A percentile compares a stretch with the other conserved stretches of the same genome.
These are phyloP conservation scores for Penicillium simplicissimum DNA, from an alignment of 495 filamentous ascomycete genomes.

Conservation along the genomic window DNA sequence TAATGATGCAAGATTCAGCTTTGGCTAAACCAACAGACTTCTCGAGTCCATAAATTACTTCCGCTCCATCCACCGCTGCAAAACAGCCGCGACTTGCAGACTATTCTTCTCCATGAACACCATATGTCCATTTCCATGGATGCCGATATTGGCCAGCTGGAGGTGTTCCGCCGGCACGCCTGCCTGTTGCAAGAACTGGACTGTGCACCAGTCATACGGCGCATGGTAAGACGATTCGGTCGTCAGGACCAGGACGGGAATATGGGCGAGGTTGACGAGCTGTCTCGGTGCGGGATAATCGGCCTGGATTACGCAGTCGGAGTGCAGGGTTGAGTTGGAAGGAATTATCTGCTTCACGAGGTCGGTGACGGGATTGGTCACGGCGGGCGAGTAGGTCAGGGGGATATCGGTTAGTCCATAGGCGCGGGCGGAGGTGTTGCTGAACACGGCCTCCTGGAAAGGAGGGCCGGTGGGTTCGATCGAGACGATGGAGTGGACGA, in stretches of 20 bases:
- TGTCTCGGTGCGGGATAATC: slow-evolving; percentile 43
- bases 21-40: background rate
- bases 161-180: slow-evolving; percentile 49
- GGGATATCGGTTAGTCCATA: slow-evolving; percentile 53
- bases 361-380: slow-evolving; percentile 29
- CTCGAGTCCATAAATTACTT: background rate
- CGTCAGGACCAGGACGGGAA: slow-evolving; percentile 52
- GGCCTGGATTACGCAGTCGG: slow-evolving; percentile 47
- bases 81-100: slow-evolving; percentile 42
- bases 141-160: slow-evolving; percentile 45
- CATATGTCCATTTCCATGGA: slow-evolving; percentile 61
- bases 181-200: slow-evolving; percentile 55
- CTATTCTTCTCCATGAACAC: slow-evolving; percentile 63
- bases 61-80: slow-evolving; percentile 44
- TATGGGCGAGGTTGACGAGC: slow-evolving; percentile 48
- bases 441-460: slow-evolving; percentile 38
- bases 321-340: slow-evolving; percentile 20
- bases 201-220: slow-evolving; percentile 58
- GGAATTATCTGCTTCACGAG: slow-evolving; percentile 30
- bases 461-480: slow-evolving; percentile 59
- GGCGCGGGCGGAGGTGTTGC: slow-evolving; percentile 25
- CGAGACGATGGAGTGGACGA: slow-evolving; percentile 49
- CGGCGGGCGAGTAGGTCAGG: slow-evolving; percentile 50
- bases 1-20: background rate
- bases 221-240: slow-evolving; percentile 56